Conservation (phyloP, 768 basidiomycete species). For the Boletus sp. region DNA sequence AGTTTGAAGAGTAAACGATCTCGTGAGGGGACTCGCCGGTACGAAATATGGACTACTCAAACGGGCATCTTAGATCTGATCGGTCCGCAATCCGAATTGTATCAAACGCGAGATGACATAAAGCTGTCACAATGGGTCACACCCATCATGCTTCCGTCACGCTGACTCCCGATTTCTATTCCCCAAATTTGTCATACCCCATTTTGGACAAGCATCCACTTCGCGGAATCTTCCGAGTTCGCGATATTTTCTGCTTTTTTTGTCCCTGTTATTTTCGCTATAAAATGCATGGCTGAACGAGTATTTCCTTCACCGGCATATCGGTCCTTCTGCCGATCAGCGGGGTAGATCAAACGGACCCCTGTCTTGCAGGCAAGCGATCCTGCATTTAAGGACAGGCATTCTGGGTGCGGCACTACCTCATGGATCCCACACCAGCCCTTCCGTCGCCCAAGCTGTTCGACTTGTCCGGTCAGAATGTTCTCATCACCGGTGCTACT, state of each 20-base stretch:
- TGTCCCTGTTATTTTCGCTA: not conserved
- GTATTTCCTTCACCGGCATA: slow-evolving; percentile 17
- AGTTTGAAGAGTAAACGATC: slow-evolving; percentile 30
- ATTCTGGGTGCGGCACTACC: slow-evolving; percentile 4
- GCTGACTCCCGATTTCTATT: slow-evolving; percentile 24
- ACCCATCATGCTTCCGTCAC: slow-evolving; percentile 21
- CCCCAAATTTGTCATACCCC: slow-evolving; percentile 22
- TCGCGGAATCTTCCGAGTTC: slow-evolving; percentile 14
- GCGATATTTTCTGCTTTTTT: slow-evolving; percentile 9
- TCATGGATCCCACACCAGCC: slow-evolving; percentile 55
- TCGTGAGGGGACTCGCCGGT: slow-evolving; percentile 34
- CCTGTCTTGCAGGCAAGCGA: not conserved
- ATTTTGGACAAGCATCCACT: slow-evolving; percentile 18
- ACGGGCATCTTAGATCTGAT: slow-evolving; percentile 17
- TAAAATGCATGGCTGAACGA: not conserved
- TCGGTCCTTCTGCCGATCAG: slow-evolving; percentile 34
- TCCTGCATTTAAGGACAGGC: slow-evolving; percentile 22
- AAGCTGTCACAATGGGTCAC: slow-evolving; percentile 24
- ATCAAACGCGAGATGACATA: slow-evolving; percentile 29
- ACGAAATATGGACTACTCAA: slow-evolving; percentile 27
- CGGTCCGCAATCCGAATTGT: slow-evolving; percentile 35
- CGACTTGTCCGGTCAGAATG: slow-evolving; percentile 62
- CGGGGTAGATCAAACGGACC: slow-evolving; percentile 23
- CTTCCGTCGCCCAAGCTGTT: slow-evolving; percentile 58
- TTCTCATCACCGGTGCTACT: slow-evolving; percentile 78